Evolutionary conservation across 108 stramenopile species (phyloP).

Genomic region (Pseudonitzschia multistriata): DNA sequence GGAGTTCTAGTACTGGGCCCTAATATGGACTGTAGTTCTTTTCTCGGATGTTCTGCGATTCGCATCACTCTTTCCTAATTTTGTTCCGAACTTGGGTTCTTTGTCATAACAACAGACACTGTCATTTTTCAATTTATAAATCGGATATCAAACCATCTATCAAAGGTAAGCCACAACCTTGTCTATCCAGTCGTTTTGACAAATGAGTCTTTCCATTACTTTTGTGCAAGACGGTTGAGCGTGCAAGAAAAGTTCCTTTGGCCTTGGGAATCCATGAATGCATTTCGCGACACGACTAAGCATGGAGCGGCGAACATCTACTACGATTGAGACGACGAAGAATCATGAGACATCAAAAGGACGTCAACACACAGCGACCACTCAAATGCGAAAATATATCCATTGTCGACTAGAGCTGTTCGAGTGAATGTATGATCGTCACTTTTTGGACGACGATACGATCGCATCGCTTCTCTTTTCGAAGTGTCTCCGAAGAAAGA

Average conservation of each 20-base stretch:
- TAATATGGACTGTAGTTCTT: too few relatives aligned
- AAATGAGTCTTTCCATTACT: too few relatives aligned
- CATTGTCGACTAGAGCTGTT: background rate
- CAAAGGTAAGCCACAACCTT: background rate
- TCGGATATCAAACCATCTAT: background rate
- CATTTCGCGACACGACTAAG: too few relatives aligned
- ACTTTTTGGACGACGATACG: background rate
- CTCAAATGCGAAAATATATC: background rate
- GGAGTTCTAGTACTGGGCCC: too few relatives aligned
- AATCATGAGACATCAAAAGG: background rate
- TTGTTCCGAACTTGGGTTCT: background rate
- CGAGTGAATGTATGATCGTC: background rate
- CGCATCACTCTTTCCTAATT: too few relatives aligned
- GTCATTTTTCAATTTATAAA: too few relatives aligned
- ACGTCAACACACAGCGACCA: background rate
- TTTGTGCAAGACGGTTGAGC: too few relatives aligned
- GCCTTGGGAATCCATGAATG: too few relatives aligned
- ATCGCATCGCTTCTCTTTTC: background rate
- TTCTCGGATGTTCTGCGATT: too few relatives aligned
- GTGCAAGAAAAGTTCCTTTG: too few relatives aligned
- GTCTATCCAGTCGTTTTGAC: background rate
- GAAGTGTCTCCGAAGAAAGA: background rate
- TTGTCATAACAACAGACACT: too few relatives aligned
- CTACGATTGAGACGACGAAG: background rate
- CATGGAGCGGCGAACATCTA: too few relatives aligned